Evolutionary conservation across 1,139 yeast genomes (phyloP).

Genomic region (Diutina neorugosa): DNA sequence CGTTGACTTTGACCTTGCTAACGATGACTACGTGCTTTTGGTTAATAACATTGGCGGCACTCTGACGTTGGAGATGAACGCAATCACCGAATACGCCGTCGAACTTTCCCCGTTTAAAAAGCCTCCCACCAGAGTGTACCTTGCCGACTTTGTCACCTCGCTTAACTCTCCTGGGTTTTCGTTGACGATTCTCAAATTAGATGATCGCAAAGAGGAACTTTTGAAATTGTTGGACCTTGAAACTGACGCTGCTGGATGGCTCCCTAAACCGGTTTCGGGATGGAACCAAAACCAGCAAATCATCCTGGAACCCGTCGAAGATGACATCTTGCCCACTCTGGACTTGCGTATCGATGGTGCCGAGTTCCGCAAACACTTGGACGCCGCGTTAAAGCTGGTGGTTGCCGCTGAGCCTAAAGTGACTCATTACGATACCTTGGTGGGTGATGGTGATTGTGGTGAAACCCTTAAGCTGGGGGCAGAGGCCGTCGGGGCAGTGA

Average conservation of each 20-base stretch:
- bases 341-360: conserved; percentile 30
- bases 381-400: conserved; percentile 36
- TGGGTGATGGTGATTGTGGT: conserved; percentile 97
- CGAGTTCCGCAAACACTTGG: conserved; percentile 15
- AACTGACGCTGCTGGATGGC: conserved; percentile 82
- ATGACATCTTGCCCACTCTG: conserved; percentile 17
- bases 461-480: conserved; percentile 82
- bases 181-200: conserved; percentile 59
- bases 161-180: conserved; percentile 88
- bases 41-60: conserved; percentile 82
- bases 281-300: conserved; percentile 14
- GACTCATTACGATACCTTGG: conserved; percentile 75
- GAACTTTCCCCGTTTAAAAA: conserved; percentile 35
- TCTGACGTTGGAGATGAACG: conserved; percentile 61
- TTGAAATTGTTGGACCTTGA: conserved; percentile 49
- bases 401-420: conserved; percentile 62
- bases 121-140: conserved; percentile 50
- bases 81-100: conserved; percentile 42
- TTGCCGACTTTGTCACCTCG: conserved; percentile 75
- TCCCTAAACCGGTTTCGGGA: conserved; percentile 21
- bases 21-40: conserved; percentile 52
- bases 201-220: conserved; percentile 25
- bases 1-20: conserved; percentile 38
- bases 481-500: conserved; percentile 49
- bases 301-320: conserved; percentile 15